A percentile compares a stretch with the other conserved stretches of the same genome.
Conservation (phyloP, 306 rosid species). For the Trichosanthes truncata region DNA sequence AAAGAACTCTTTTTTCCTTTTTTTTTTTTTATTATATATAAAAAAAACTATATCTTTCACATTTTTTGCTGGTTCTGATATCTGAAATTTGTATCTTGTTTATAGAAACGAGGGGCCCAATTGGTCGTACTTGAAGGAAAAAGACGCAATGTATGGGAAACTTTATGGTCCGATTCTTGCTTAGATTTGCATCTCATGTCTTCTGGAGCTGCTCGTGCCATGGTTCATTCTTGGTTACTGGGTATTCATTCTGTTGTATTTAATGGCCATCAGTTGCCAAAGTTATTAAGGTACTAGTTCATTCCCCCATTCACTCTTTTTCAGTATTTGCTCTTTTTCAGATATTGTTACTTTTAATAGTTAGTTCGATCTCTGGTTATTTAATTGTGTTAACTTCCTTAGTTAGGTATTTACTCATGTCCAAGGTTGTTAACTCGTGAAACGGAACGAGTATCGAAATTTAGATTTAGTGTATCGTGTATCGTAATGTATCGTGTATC, state of each 20-base stretch:
- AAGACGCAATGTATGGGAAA: conserved; percentile 69
- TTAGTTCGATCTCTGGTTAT: not conserved
- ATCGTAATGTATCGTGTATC: too few species aligned
- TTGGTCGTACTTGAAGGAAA: conserved; percentile 82
- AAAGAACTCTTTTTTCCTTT: too few species aligned
- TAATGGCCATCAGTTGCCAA: conserved; percentile 62
- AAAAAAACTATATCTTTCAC: too few species aligned
- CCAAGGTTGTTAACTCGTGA: too few species aligned
- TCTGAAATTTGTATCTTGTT: not conserved
- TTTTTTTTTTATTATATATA: too few species aligned
- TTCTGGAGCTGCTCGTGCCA: conserved; percentile 89
- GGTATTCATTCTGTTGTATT: conserved; percentile 42
- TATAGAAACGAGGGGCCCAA: conserved; percentile 81
- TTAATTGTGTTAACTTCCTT: not conserved
- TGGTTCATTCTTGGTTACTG: conserved; percentile 89
- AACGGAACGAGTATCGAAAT: too few species aligned
- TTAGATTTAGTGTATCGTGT: too few species aligned
- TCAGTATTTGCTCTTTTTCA: not conserved
- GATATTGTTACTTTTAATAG: not conserved
- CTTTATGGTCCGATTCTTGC: conserved; percentile 61
- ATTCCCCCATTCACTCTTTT: not conserved
- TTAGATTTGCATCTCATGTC: conserved; percentile 89
- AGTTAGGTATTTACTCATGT: not conserved
- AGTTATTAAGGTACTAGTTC: conserved; percentile 42
- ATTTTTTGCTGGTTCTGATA: not conserved